Percentiles rank a stretch among this genome's conserved stretches.
phyloP scores from a whole-genome alignment of 164 flowering plant species.

The Hamamelis virginiana region DNA sequence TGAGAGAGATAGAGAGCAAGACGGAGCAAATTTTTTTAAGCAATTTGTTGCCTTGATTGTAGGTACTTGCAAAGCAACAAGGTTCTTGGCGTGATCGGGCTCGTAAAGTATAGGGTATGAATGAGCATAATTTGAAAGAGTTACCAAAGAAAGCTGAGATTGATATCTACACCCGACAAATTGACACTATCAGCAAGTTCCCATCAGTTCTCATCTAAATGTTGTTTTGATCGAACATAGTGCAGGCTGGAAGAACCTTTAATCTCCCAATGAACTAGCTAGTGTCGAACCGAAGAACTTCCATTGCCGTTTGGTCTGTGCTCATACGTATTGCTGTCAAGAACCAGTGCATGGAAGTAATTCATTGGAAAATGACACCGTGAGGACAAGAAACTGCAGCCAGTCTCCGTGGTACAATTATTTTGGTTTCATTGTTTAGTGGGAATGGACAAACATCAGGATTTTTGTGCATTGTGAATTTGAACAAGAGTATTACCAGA shows the following conservation, averaged over 20 bases:
- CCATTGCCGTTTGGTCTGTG: background rate
- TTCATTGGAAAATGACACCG: background rate
- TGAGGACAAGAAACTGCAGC: background rate
- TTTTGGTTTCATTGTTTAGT: background rate
- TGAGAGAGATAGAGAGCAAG: background rate
- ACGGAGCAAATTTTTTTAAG: background rate
- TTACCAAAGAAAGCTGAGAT: too few relatives aligned
- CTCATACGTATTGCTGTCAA: too few relatives aligned
- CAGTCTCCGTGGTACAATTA: background rate
- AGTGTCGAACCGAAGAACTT: background rate
- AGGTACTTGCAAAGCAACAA: conserved; percentile 80
- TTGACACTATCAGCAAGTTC: background rate
- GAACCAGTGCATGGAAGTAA: background rate
- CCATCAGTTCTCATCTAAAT: background rate
- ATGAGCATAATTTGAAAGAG: too few relatives aligned
- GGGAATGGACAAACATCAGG: background rate
- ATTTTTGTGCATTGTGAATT: background rate
- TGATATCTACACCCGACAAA: background rate
- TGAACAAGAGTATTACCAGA: background rate
- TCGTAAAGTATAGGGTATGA: conserved; percentile 38
- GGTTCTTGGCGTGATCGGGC: conserved; percentile 96
- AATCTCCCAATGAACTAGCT: too few relatives aligned
- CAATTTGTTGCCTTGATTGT: conserved; percentile 8
- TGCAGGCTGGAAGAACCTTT: too few relatives aligned
- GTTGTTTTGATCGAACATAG: background rate